phyloP scores from a whole-genome alignment of 805 yeast species.

The Nakazawaea siamensis region DNA sequence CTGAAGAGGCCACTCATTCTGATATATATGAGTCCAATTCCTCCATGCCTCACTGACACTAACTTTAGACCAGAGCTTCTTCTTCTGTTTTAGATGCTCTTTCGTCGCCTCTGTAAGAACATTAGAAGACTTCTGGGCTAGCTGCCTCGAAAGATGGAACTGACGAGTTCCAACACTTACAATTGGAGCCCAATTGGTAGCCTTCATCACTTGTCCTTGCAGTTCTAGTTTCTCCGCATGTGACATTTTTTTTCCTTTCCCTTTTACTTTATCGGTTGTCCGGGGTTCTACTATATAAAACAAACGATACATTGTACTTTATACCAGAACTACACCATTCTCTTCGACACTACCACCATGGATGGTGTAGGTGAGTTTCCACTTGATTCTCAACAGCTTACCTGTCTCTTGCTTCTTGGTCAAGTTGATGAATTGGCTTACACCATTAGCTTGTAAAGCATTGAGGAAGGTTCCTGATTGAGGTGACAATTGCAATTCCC shows the following conservation, averaged over 20 bases:
- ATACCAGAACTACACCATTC: conserved; percentile 38
- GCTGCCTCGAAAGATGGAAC: too few species aligned
- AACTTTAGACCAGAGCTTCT: conserved; percentile 4
- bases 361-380: conserved; percentile 55
- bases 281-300: too few species aligned
- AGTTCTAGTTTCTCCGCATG: too few species aligned
- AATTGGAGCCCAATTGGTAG: too few species aligned
- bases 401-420: conserved; percentile 22
- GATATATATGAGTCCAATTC: conserved; percentile 5
- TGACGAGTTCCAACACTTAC: too few species aligned
- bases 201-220: too few species aligned
- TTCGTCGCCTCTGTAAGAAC: conserved; percentile 1
- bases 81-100: neutral
- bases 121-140: conserved; percentile 1
- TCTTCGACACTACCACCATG: conserved; percentile 44
- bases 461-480: conserved; percentile 50
- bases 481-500: conserved; percentile 49
- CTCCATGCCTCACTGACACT: neutral
- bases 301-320: too few species aligned
- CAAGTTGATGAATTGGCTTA: conserved; percentile 42
- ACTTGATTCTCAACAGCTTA: conserved; percentile 56
- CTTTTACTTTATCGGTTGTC: too few species aligned
- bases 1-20: conserved; percentile 1
- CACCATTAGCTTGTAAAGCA: conserved; percentile 37
- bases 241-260: too few species aligned